These are phyloP conservation scores for Byssochlamys sp. DNA, from an alignment of 2,329 filamentous ascomycete species.

Conservation along the genomic window DNA sequence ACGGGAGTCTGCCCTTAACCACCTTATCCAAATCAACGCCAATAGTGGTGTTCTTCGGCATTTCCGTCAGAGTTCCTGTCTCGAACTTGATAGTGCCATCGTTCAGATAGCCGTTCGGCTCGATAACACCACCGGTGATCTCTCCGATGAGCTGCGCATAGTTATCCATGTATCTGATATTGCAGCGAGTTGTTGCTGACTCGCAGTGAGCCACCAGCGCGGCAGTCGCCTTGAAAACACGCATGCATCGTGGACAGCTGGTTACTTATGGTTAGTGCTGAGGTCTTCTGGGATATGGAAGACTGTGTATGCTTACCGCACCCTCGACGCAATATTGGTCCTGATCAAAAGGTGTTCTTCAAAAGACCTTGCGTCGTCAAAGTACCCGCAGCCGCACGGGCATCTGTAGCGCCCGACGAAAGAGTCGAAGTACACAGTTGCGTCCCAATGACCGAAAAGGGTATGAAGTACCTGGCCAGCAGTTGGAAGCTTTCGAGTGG, in stretches of 20 bases:
- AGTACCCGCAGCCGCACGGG: conserved; percentile 20
- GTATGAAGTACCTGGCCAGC: conserved; percentile 7
- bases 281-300: neutral
- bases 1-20: neutral
- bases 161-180: conserved; percentile 17
- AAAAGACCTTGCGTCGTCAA: conserved; percentile 17
- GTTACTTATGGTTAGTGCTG: conserved; percentile 1
- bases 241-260: conserved; percentile 32
- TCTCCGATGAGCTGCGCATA: conserved; percentile 29
- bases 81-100: conserved; percentile 28
- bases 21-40: conserved; percentile 7
- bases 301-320: conserved; percentile 9
- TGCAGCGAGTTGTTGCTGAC: conserved; percentile 25
- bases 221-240: conserved; percentile 26
- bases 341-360: conserved; percentile 22
- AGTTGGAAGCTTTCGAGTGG: conserved; percentile 1
- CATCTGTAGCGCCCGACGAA: conserved; percentile 24
- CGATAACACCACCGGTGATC: conserved; percentile 30
- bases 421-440: conserved; percentile 22
- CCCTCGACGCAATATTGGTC: conserved; percentile 6
- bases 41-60: conserved; percentile 6
- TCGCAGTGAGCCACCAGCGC: conserved; percentile 36
- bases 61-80: conserved; percentile 10
- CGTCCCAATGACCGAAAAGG: conserved; percentile 13
- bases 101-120: conserved; percentile 18